Base-by-base conservation (phyloP, 345 rosid genomes). In the Sisymbrium irio region DNA sequence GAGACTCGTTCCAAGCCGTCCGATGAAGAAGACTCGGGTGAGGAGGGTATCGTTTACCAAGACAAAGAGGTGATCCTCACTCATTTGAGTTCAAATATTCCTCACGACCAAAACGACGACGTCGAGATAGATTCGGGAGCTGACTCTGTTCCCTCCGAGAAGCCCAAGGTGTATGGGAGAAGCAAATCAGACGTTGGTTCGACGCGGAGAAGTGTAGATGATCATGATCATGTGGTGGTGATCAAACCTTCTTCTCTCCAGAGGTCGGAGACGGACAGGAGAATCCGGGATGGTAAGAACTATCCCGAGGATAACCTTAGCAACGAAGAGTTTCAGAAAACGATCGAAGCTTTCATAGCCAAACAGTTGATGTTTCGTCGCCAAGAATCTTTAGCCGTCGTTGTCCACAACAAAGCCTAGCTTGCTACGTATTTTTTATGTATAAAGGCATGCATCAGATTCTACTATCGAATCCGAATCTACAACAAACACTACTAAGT, bases 321-420 rank as follows among this genome's bases (percentile, higher is more conserved):
- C 75, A 84, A 79, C 65, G 93, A 90, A 72, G 96, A 95, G 74
- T 92, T 92, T 56, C 87, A 90, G 72, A 78, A 83, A 35, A 81
- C 84, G 46, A 76, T 95, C 10, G 97, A 92, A 56, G 96, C 80
- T 8, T 92, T 89, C 80, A 88, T 95, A 41, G 86, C 87, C 0
- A 92, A 82, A 79, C 86, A 91, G 72, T 78, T 74, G 66, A 79
- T 68, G 79, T 84, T 91, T 73, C 95, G 88, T 51, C 86, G 83
- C 9, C 85, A 73, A 64, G 96, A 91, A 81, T 83, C 88, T 45
- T 9, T 82, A 75, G 68, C 83, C n/a, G 69, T 83, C 57, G 84
- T 87, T 68, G 75, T 77, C 59, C 86, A 75, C 40, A 80, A 60
- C 75, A 77, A 67, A 51, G 27, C 69, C 49, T 62, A 55, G 69